Evolutionary conservation across 2,329 filamentous ascomycete genomes (phyloP), one percentile per base, ranked within the genome.

Genomic region (Aspergillus sp.): DNA sequence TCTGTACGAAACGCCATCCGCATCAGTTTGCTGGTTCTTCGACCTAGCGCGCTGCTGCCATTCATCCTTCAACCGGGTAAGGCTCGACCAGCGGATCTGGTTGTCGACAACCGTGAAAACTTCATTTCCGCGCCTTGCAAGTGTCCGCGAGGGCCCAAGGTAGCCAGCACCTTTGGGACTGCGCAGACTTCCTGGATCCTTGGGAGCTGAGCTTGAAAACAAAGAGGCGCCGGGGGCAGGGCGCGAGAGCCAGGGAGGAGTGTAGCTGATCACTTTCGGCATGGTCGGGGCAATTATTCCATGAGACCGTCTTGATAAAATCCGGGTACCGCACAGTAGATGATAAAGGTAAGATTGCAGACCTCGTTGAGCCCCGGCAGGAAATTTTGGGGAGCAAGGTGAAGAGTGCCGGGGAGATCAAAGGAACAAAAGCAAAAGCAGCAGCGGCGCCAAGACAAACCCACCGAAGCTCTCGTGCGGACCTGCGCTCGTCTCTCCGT

Each of bases 31-130:
- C 40, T 65, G 58, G 19, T 49, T 52, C 61, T 72, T 74, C 42
- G 70, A 68, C 54, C 67, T 70, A n/a, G 69, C 62, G 51, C 69
- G 66, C 48, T 77, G 72, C 60, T 79, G 75, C 77, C 77, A 80
- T 64, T 77, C 71, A 55, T 86, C 89, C 78, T 96, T 96, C 68
- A 98, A 74, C 58, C 88, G 85, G 51, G 86, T 85, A 55, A 99
- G 77, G 75, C 96, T 91, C 9, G 90, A 88, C 92, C 95, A 99
- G 73, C 93, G 84, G 60, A 99, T 89, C 74, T 98, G 91, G 66
- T 89, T 93, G 49, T 93, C 93, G 41, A 89, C 87, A 19, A 92
- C 93, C 12, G 91, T 87, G 71, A 98, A 98, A 9, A 98, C 80
- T 69, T 99, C 93, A 1, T 90, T 91, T 15, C 90, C 92, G 58